Percentiles rank a stretch among this genome's conserved stretches.
Evolutionary conservation across 2,329 filamentous ascomycete species (phyloP).

Genomic region (Tolypocladium endophyticum): DNA sequence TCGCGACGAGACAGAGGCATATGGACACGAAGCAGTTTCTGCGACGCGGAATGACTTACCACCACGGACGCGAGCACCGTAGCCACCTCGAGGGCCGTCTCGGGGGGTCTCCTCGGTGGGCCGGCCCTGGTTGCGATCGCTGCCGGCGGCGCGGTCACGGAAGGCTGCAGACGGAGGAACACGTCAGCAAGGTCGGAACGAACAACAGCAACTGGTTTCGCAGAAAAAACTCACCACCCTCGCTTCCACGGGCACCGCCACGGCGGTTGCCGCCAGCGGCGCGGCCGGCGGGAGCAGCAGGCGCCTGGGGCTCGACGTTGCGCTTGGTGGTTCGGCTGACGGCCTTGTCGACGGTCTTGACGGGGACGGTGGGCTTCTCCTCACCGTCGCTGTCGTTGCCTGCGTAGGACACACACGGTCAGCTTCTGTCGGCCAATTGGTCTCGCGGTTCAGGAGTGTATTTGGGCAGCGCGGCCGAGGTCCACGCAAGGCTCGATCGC

Average conservation of each 20-base stretch:
- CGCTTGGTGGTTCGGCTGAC: conserved; percentile 68
- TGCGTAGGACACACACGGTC: conserved; percentile 14
- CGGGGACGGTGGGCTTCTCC: conserved; percentile 68
- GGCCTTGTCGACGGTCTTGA: conserved; percentile 83
- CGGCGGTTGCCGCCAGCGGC: conserved; percentile 36
- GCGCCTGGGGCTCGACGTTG: conserved; percentile 68
- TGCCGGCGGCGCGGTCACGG: conserved; percentile 77
- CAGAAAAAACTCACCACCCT: conserved; percentile 59
- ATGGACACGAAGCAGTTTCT: not conserved
- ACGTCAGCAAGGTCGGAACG: not conserved
- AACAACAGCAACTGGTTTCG: not conserved
- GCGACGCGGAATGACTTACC: conserved; percentile 26
- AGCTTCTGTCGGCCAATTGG: conserved; percentile 1
- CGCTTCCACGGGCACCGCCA: conserved; percentile 61
- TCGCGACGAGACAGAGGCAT: not conserved
- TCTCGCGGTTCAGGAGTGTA: conserved; percentile 6
- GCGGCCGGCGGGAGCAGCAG: conserved; percentile 43
- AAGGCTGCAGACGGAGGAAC: conserved; percentile 48
- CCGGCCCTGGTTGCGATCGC: conserved; percentile 72
- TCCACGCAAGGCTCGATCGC: conserved; percentile 1
- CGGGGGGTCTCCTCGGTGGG: conserved; percentile 58
- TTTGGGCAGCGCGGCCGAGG: conserved; percentile 3
- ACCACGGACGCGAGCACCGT: conserved; percentile 52
- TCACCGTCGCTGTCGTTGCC: conserved; percentile 53
- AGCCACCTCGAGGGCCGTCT: conserved; percentile 48